Evolutionary conservation across 257 asterid genomes (phyloP).

Genomic region (Solanum virginianum): DNA sequence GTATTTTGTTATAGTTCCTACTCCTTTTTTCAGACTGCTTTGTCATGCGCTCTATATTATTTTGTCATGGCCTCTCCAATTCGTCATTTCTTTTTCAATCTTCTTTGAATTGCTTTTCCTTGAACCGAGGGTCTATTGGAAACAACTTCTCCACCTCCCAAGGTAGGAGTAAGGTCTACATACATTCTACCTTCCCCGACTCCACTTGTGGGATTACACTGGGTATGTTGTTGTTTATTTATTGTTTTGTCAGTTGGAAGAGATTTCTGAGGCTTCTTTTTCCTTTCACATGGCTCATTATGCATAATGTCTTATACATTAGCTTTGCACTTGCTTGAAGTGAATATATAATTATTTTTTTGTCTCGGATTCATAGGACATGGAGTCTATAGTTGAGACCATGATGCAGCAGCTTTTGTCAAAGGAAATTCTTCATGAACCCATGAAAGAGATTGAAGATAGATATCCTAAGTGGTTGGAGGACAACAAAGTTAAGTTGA

Average conservation of each 20-base stretch:
- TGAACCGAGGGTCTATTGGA: neutral
- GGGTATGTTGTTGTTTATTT: too few species aligned
- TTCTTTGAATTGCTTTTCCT: neutral
- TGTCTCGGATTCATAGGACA: slow-evolving; percentile 35
- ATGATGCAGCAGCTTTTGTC: slow-evolving; percentile 98
- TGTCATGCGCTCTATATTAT: neutral
- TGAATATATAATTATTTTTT: neutral
- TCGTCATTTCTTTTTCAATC: too few species aligned
- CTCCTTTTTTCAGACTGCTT: neutral
- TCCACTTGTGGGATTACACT: neutral
- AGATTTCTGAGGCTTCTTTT: neutral
- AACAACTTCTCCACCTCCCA: neutral
- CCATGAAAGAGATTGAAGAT: slow-evolving; percentile 93
- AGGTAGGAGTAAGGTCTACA: neutral
- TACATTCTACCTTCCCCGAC: neutral
- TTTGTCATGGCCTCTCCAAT: neutral
- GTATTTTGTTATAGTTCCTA: neutral
- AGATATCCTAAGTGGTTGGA: slow-evolving; percentile 88
- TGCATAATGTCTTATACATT: neutral
- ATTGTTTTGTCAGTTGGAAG: neutral
- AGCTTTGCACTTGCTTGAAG: neutral
- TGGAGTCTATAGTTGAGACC: slow-evolving; percentile 89
- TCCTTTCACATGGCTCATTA: neutral
- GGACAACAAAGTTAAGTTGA: slow-evolving; percentile 54
- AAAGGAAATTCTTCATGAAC: slow-evolving; percentile 88